A percentile compares a stretch with the other conserved stretches of the same genome.
Evolutionary conservation across 352 stramenopile species (phyloP).

Genomic region (Phytophthora hibernalis): DNA sequence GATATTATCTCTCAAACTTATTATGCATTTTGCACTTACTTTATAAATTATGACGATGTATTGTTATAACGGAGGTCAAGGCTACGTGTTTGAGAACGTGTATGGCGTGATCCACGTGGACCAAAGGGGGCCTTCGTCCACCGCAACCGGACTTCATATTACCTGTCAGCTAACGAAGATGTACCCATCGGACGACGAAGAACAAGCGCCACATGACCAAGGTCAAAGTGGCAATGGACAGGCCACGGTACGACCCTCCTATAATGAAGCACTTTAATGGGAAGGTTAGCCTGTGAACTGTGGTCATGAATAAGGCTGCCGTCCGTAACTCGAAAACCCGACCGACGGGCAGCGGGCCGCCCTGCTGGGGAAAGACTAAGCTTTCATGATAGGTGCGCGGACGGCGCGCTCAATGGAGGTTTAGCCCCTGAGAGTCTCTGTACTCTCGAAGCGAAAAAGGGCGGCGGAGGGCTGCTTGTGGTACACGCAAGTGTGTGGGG

Average conservation of each 20-base stretch:
- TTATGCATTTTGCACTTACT: background rate
- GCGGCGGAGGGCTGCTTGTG: no score
- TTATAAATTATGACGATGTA: background rate
- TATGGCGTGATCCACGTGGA: background rate
- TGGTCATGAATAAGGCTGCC: background rate
- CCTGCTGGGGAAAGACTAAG: no score
- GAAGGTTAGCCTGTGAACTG: background rate
- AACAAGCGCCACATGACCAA: constrained; percentile 1
- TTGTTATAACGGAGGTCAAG: background rate
- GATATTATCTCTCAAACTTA: background rate
- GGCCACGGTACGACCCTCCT: background rate
- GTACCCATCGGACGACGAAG: background rate
- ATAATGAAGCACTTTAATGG: background rate
- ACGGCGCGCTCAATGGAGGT: no score
- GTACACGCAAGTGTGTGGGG: no score
- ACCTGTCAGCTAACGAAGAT: background rate
- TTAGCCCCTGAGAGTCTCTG: no score
- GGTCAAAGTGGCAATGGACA: background rate
- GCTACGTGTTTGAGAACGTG: background rate
- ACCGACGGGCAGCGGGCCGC: background rate
- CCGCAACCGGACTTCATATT: background rate
- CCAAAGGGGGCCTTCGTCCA: background rate
- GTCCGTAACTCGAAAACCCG: background rate
- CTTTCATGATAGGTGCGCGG: no score
- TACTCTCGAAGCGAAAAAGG: no score